phyloP scores from a whole-genome alignment of 257 asterid species.

The Nicotiana paniculata region DNA sequence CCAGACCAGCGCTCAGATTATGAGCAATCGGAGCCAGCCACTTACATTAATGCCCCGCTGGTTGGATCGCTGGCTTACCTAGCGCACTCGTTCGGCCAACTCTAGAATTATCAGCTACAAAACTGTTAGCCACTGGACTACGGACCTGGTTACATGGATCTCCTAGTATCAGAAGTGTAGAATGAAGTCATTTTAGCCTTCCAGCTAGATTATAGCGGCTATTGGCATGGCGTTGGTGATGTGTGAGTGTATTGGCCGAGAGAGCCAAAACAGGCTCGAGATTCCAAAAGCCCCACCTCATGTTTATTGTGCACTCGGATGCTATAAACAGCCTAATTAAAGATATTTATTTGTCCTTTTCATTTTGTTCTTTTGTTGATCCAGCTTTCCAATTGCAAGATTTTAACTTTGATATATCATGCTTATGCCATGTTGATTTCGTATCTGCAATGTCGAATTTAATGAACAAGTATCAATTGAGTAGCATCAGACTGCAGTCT shows the following conservation, averaged over 20 bases:
- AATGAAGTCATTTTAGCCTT: neutral
- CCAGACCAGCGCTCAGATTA: constrained; percentile 28
- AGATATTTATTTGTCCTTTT: neutral
- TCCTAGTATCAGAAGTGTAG: neutral
- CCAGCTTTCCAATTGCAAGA: neutral
- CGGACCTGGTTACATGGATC: no score
- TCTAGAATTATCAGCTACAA: neutral
- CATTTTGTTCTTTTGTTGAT: neutral
- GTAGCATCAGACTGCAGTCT: neutral
- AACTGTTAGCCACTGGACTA: no score
- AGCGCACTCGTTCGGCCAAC: constrained; percentile 6
- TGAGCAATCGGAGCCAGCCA: constrained; percentile 34
- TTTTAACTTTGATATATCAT: no score
- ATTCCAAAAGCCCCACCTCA: neutral
- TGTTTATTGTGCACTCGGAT: neutral
- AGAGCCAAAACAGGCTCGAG: neutral
- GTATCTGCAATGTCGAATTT: neutral
- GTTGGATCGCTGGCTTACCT: constrained; percentile 41
- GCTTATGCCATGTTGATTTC: neutral
- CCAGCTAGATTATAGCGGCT: neutral
- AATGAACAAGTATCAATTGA: neutral
- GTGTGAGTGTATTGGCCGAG: neutral
- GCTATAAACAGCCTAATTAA: neutral
- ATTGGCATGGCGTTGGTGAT: no score
- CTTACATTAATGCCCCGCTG: constrained; percentile 44